phyloP scores from a whole-genome alignment of 73 alveolate genomes.

The Durusdinium trenchii region DNA sequence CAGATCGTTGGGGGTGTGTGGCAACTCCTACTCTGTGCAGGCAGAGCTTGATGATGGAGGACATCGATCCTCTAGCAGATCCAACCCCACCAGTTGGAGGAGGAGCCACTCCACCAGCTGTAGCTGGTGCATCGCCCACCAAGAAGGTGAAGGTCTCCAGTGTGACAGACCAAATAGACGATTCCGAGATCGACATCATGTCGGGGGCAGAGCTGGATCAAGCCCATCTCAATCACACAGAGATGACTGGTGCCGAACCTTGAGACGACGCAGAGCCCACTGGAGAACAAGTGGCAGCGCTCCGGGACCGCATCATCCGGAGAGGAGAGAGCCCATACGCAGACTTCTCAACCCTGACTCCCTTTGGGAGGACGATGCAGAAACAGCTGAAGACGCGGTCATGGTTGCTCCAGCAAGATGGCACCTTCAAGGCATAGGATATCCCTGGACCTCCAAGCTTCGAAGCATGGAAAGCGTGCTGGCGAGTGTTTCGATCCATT shows the following conservation, averaged over 20 bases:
- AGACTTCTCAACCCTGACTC: neutral
- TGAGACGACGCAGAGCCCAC: neutral
- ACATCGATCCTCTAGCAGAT: neutral
- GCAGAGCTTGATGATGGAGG: neutral
- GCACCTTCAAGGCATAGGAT: neutral
- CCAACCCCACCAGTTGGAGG: neutral
- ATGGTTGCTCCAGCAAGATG: neutral
- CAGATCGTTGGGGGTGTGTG: too few relatives aligned
- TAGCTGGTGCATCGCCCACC: neutral
- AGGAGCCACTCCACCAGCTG: neutral
- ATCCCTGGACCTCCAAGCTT: neutral
- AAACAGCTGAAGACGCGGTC: neutral
- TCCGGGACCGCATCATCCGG: neutral
- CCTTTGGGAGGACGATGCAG: neutral
- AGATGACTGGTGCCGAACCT: constrained; percentile 20
- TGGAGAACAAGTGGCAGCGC: neutral
- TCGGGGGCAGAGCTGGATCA: too few relatives aligned
- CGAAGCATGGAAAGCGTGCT: neutral
- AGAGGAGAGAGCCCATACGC: constrained; percentile 3
- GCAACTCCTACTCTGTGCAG: neutral
- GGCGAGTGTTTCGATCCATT: neutral
- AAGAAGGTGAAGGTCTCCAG: too few relatives aligned
- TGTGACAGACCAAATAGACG: too few relatives aligned
- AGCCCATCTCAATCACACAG: neutral
- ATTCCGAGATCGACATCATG: too few relatives aligned